These are phyloP conservation scores for Claviceps arundinis DNA, from an alignment of 2,329 filamentous ascomycete genomes.

Conservation along the genomic window DNA sequence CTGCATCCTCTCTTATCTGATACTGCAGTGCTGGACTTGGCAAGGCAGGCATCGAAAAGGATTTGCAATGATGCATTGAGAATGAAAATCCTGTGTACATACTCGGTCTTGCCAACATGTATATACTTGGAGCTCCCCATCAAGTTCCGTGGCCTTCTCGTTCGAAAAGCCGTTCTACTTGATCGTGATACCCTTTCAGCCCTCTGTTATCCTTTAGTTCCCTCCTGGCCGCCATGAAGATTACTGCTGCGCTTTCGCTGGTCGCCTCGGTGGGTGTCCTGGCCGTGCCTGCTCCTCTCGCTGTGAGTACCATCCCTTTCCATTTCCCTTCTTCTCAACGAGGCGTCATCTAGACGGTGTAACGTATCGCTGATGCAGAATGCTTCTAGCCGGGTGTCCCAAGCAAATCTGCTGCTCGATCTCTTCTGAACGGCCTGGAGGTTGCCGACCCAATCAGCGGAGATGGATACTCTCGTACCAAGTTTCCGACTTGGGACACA, in stretches of 20 bases:
- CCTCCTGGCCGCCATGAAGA: slow-evolving; percentile 16
- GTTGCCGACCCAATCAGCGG: slow-evolving; percentile 42
- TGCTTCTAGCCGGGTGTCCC: slow-evolving; percentile 46
- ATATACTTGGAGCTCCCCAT: too few relatives aligned
- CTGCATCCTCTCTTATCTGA: too few relatives aligned
- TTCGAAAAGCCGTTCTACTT: too few relatives aligned
- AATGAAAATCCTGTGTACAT: neutral
- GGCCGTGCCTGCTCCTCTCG: slow-evolving; percentile 14
- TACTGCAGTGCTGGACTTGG: too few relatives aligned
- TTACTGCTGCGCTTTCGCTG: slow-evolving; percentile 15
- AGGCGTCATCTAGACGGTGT: neutral
- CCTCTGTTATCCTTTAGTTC: too few relatives aligned
- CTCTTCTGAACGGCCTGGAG: slow-evolving; percentile 43
- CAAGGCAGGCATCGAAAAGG: too few relatives aligned
- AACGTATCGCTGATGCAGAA: neutral
- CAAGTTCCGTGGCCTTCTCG: too few relatives aligned
- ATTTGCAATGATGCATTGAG: neutral
- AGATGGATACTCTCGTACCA: slow-evolving; percentile 46
- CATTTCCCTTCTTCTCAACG: neutral
- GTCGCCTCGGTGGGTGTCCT: slow-evolving; percentile 14
- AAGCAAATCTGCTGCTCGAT: slow-evolving; percentile 39
- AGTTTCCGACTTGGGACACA: slow-evolving; percentile 62
- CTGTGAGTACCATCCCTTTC: slow-evolving; percentile 10
- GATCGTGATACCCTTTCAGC: too few relatives aligned
- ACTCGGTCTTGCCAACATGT: too few relatives aligned